phyloP scores from a whole-genome alignment of 371 early-diverging fungal species.

The Mucor circinelloides region DNA sequence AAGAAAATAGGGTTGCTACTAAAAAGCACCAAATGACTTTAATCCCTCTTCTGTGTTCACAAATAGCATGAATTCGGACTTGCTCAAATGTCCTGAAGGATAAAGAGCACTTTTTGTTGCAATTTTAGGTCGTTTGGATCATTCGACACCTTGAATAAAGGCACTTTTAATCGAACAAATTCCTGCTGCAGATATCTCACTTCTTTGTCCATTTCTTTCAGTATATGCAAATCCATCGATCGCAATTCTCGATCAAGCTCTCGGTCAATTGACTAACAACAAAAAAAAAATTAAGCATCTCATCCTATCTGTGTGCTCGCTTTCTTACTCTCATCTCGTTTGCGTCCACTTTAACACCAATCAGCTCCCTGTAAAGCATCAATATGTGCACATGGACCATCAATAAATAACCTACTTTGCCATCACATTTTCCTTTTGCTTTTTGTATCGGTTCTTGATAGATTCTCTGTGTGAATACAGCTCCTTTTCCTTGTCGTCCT shows the following conservation, averaged over 20 bases:
- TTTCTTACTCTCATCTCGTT: not conserved
- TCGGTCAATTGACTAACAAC: constrained; percentile 24
- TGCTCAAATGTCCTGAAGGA: constrained; percentile 37
- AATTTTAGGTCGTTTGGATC: constrained; percentile 32
- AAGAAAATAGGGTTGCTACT: too few species aligned
- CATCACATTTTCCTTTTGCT: constrained; percentile 31
- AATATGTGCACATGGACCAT: not conserved
- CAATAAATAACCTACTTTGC: constrained; percentile 29
- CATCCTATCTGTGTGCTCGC: not conserved
- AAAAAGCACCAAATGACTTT: too few species aligned
- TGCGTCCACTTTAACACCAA: constrained; percentile 9
- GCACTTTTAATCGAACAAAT: constrained; percentile 40
- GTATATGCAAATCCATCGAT: constrained; percentile 34
- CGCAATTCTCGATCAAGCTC: constrained; percentile 28
- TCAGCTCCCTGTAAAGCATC: not conserved
- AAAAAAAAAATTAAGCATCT: not conserved
- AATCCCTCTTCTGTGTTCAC: not conserved
- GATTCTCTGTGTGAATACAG: constrained; percentile 35
- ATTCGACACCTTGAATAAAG: constrained; percentile 38
- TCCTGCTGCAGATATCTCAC: constrained; percentile 28
- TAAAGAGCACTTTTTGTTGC: constrained; percentile 43
- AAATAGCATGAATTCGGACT: constrained; percentile 1
- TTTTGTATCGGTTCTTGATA: constrained; percentile 25
- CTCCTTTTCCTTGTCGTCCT: constrained; percentile 40
- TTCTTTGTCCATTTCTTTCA: constrained; percentile 41